Percentiles rank a stretch among this genome's conserved stretches.
These are phyloP conservation scores for Metschnikowia anglica DNA, from an alignment of 805 yeast species.

Conservation along the genomic window DNA sequence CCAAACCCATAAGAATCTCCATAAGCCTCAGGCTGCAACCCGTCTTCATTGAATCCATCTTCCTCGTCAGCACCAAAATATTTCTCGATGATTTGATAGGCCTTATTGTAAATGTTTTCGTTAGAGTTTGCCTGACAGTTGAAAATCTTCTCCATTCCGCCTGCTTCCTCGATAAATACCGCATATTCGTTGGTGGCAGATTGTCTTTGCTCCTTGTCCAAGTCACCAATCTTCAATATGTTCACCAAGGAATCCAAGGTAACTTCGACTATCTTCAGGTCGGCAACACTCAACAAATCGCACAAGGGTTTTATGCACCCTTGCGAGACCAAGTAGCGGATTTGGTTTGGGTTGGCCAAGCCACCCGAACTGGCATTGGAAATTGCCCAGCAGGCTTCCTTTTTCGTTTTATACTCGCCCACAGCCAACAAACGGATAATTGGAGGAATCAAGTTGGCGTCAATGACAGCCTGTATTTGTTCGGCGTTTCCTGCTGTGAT, in stretches of 20 bases:
- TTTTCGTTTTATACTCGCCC: constrained; percentile 93
- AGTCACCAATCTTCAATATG: constrained; percentile 90
- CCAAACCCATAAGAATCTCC: constrained; percentile 92
- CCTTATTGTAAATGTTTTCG: constrained; percentile 89
- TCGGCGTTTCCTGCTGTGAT: constrained; percentile 96
- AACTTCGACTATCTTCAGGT: constrained; percentile 88
- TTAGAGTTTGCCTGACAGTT: constrained; percentile 90
- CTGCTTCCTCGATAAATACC: constrained; percentile 92
- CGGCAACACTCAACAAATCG: constrained; percentile 85
- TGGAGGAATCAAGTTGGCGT: constrained; percentile 90
- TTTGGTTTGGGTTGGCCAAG: constrained; percentile 85
- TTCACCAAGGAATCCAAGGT: constrained; percentile 94
- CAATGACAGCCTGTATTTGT: constrained; percentile 96
- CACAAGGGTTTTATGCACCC: constrained; percentile 98
- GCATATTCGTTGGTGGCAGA: constrained; percentile 80
- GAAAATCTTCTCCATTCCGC: constrained; percentile 95
- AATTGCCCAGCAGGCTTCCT: constrained; percentile 99
- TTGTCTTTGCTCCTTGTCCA: constrained; percentile 78
- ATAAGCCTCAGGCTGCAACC: constrained; percentile 69
- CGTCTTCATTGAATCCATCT: constrained; percentile 63
- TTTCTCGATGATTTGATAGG: constrained; percentile 84
- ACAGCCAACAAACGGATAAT: constrained; percentile 71
- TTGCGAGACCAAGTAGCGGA: constrained; percentile 86
- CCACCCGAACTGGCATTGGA: constrained; percentile 98
- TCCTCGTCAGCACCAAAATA: constrained; percentile 86